Evolutionary conservation across 768 basidiomycete species (phyloP), one percentile per base, ranked within the genome.

Genomic region (Suillus brevipes): DNA sequence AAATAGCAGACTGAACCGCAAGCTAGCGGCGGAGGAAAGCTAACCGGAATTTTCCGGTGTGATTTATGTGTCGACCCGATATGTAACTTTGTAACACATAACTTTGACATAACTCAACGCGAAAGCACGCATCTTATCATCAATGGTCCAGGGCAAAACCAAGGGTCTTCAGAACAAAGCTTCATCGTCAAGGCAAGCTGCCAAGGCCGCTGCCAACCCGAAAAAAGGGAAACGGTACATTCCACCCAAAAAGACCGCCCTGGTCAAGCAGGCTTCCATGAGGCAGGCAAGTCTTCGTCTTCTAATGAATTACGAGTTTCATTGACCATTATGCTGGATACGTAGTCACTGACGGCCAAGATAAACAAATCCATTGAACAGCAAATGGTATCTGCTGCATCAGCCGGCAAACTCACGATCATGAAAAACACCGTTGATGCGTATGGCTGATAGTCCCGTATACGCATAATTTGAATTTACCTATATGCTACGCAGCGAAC

Each of bases 341-440:
- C 45, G 20, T 63, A 97, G 95, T 82, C 87, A 72, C 83, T 97
- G 68, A 90, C 90, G 65, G 90, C 94, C 60, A 95, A 95, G 79
- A 95, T 97, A 74, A 94, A 92, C 75, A 89, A 87, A 75, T 92
- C 91, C 25, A 95, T 98, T 71, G 95, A 98, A 75, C 83, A 85
- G 62, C 95, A 96, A 77, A 94, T 95, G 88, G 91, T 94, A 14
- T 80, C 87, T 58, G 94, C 94, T 8, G 95, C 95, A 4, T 94
- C 92, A 6, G 82, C 88, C 50, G 95, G 95, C 45, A 94, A 93
- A 75, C 82, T 98, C 66, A 93, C 93, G 36, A 95, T 98, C 75
- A 94, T 98, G 94, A 92, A 91, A 79, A 85, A 89, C 66, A 76
- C 79, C 16, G 81, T 76, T 14, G 72, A 75, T 50, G 36, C 67